Evolutionary conservation across 257 asterid species (phyloP), one percentile per base, ranked within the genome.

Genomic region (Anisodus acutangulus): DNA sequence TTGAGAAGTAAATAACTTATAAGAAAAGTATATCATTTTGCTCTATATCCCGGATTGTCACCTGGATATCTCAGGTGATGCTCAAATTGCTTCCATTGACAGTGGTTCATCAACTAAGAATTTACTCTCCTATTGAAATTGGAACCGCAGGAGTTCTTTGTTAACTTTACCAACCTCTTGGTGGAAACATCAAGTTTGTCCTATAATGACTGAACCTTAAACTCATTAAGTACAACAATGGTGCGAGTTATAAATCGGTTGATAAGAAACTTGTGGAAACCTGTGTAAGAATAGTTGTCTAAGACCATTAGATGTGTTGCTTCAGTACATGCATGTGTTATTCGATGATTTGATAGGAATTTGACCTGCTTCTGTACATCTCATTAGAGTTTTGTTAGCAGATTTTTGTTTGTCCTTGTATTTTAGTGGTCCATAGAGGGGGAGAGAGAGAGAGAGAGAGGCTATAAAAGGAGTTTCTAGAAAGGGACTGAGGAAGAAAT

Each of bases 1-100:
- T 53, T 53, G 47, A 53, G 63, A 76, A 76, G 81, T 76, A 63
- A 76, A 74, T 74, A 74, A 22, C 60, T 74, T 74, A 62, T 79
- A 51, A 82, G 69, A 53, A 45, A 71, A 13, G 15, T 57, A 9
- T 22, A 58, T 19, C 19, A 57, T 41, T 43, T 22, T 69, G 4
- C 26, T 70, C 35, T 54, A 57, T n/a, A 16, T 59, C 17, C 58
- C 53, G 12, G 41, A 74, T 47, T 19, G n/a, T 11, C 43, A 49
- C 19, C 17, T 47, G 19, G 60, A 74, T 74, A 13, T 74, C 60
- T 49, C 60, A 49, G 60, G 41, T 74, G 80, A 51, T 74, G 43
- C 6, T 3, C 60, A 47, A 74, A 74, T 19, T 47, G 39, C 12
- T 19, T 74, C 80, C 60, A 5, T 3, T 22, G 60, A 74, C 60